Evolutionary conservation across 1,284 basidiomycete species (phyloP), one percentile per base, ranked within the genome.

Genomic region (Prillingera fragicola): DNA sequence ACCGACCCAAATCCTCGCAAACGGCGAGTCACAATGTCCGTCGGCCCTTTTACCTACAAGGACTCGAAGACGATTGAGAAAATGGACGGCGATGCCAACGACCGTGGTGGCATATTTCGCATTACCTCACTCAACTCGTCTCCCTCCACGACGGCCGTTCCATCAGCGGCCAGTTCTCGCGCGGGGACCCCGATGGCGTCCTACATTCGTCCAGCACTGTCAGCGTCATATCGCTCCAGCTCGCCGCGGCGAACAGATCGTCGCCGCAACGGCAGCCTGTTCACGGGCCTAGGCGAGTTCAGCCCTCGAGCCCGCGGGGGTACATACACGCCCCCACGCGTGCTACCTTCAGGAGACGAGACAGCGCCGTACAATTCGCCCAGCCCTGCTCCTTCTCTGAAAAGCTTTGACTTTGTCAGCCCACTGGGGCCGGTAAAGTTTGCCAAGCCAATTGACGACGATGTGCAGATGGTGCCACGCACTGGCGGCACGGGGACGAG

Each of bases 351-450:
- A 1, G 65, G 64, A 1, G 65, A 67, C 38, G 67, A 69, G 32
- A 66, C 62, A 0, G 65, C 63, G 9, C 58, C 58, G 2, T 41
- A 38, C 25, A 36, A 48, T n/a, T 36, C 42, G 22, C 42, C 37
- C 9, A 50, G 28, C 24, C 51, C 38, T 24, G 56, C 26, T 43
- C 59, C 33, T 15, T 54, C 56, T 0, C 32, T 59, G 7, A 52
- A 50, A 21, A 57, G 44, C 15, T 69, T 69, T 31, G 67, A 68
- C 37, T 69, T 69, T 44, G 60, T 65, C 32, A 62, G 59, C 17
- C 67, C 67, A 0, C 44, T 69, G 0, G 60, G 62, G 15, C 59
- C 60, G 1, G 59, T 60, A 25, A 32, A 41, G 18, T 24, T 38
- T 13, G 35, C 35, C 15, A 38, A 23, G 14, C 41, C 43, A 21